Evolutionary conservation across 768 basidiomycete species (phyloP).

Genomic region (Cubamyces sp.): DNA sequence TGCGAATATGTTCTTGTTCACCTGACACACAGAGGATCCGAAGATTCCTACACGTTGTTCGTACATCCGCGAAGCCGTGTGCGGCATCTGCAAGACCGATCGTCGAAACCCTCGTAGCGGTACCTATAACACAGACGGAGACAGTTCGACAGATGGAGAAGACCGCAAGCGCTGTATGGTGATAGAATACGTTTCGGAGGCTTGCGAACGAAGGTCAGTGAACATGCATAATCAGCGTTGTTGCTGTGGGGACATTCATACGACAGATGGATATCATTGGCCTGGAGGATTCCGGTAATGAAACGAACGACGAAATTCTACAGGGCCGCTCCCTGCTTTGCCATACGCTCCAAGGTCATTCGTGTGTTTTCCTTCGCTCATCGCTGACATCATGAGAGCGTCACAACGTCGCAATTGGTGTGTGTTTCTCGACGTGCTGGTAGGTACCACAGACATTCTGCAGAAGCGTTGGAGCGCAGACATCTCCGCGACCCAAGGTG

Average conservation of each 20-base stretch:
- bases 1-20: background rate
- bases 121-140: background rate
- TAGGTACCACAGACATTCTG: background rate
- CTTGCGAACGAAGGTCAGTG: background rate
- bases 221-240: background rate
- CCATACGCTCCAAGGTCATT: background rate
- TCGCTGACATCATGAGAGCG: too few species aligned
- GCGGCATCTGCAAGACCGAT: background rate
- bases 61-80: too few species aligned
- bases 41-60: background rate
- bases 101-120: background rate
- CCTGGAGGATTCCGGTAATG: constrained; percentile 11
- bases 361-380: background rate
- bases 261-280: constrained; percentile 7
- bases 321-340: constrained; percentile 1
- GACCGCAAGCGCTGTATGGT: background rate
- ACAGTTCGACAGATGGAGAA: background rate
- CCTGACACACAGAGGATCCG: background rate
- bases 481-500: background rate
- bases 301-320: background rate
- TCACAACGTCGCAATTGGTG: too few species aligned
- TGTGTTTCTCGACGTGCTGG: too few species aligned
- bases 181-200: constrained; percentile 1
- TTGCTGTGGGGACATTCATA: background rate
- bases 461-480: background rate